phyloP scores from a whole-genome alignment of 2,329 filamentous ascomycete genomes.

The Aspergillus sp. region DNA sequence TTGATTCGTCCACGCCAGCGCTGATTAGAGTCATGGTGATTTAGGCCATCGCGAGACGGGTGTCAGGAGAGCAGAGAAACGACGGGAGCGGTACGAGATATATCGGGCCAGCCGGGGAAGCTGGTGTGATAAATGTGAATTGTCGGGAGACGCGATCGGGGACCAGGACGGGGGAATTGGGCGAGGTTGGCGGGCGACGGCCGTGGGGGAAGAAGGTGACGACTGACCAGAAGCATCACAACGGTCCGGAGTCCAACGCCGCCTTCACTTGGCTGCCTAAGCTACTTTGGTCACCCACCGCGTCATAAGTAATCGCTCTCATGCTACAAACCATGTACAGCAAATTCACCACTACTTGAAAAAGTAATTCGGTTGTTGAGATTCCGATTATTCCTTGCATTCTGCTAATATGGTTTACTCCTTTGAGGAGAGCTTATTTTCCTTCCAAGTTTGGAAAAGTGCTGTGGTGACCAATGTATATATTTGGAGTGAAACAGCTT shows the following conservation, averaged over 20 bases:
- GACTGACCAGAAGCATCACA: slow-evolving; percentile 12
- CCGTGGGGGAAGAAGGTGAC: slow-evolving; percentile 8
- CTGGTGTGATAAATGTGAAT: slow-evolving; percentile 1
- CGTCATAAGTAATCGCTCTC: background rate
- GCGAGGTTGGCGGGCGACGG: slow-evolving; percentile 7
- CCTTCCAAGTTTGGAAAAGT: background rate
- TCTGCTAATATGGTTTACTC: too few species aligned
- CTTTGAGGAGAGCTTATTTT: too few species aligned
- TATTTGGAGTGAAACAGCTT: background rate
- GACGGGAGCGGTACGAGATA: background rate
- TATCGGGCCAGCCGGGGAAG: background rate
- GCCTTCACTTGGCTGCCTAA: slow-evolving; percentile 8
- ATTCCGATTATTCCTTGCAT: too few species aligned
- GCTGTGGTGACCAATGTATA: background rate
- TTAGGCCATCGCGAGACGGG: slow-evolving; percentile 32
- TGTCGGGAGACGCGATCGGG: background rate
- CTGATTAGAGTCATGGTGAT: slow-evolving; percentile 25
- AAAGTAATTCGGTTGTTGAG: background rate
- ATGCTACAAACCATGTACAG: background rate
- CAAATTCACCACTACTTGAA: background rate
- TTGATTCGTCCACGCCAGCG: slow-evolving; percentile 25
- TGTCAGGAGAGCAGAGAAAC: slow-evolving; percentile 7
- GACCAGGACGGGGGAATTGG: background rate
- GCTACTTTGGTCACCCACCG: slow-evolving; percentile 4
- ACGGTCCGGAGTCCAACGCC: background rate